These are phyloP conservation scores for Hypsizygus marmoreus DNA, from an alignment of 768 basidiomycete genomes.

Conservation along the genomic window DNA sequence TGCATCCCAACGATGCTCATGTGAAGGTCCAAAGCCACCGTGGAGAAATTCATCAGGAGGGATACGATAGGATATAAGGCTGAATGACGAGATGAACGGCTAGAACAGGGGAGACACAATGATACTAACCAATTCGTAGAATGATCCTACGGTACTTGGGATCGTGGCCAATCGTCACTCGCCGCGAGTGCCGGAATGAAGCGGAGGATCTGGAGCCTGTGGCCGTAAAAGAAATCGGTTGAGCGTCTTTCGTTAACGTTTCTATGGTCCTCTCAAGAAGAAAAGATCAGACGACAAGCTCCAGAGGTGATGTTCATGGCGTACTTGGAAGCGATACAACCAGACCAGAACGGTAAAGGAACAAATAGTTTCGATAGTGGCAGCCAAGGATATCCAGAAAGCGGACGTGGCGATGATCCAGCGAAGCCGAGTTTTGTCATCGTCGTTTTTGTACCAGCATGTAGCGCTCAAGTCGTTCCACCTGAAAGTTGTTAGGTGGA, in stretches of 20 bases:
- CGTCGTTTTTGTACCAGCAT: conserved; percentile 14
- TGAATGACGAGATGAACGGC: not conserved
- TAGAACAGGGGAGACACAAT: not conserved
- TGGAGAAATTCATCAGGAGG: conserved; percentile 9
- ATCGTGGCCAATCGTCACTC: not conserved
- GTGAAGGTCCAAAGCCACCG: conserved; percentile 10
- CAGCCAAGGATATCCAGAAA: conserved; percentile 11
- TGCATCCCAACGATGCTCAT: conserved; percentile 3
- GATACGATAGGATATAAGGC: conserved; percentile 10
- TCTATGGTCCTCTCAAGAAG: not conserved
- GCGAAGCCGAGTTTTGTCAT: not conserved
- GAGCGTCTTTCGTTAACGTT: not conserved
- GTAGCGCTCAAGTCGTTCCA: conserved; percentile 7
- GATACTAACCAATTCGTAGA: conserved; percentile 6
- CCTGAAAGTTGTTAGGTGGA: not conserved
- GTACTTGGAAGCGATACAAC: conserved; percentile 9
- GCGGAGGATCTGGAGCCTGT: too few species aligned
- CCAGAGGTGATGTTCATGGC: not conserved
- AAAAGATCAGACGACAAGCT: not conserved
- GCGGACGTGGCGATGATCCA: conserved; percentile 15
- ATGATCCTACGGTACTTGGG: conserved; percentile 5
- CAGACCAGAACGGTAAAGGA: conserved; percentile 10
- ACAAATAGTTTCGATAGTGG: conserved; percentile 11
- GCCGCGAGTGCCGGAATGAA: too few species aligned
- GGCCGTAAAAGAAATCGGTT: too few species aligned